These are phyloP conservation scores for Rhododendron williamsianum DNA, from an alignment of 148 eudicot species.

Conservation along the genomic window DNA sequence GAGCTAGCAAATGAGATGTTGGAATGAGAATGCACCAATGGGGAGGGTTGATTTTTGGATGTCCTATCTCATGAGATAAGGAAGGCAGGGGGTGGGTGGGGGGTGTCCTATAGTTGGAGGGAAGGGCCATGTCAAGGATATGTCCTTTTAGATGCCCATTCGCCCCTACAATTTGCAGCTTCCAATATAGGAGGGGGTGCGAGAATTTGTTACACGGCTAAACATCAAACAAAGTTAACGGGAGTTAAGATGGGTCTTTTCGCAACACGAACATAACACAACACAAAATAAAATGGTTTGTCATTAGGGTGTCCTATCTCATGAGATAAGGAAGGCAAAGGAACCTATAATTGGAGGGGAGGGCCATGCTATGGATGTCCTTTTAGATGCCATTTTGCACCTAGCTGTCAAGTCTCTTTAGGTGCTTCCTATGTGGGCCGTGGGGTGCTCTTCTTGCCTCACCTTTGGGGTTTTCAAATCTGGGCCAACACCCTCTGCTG, in stretches of 20 bases:
- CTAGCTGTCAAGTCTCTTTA: constrained; percentile 23
- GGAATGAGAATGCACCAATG: constrained; percentile 8
- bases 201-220: neutral
- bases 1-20: constrained; percentile 11
- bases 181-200: neutral
- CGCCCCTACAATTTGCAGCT: constrained; percentile 14
- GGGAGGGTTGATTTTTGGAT: neutral
- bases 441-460: neutral
- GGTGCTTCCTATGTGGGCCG: constrained; percentile 14
- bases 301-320: constrained; percentile 4
- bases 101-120: neutral
- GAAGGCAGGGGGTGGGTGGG: neutral
- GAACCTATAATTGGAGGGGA: constrained; percentile 5
- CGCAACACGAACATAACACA: too few species aligned
- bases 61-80: constrained; percentile 15
- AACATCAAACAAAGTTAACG: neutral
- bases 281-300: neutral
- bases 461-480: neutral
- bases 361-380: constrained; percentile 19
- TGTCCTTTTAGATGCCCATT: constrained; percentile 12
- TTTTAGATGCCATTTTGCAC: constrained; percentile 11
- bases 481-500: neutral
- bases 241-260: too few species aligned
- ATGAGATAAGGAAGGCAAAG: constrained; percentile 11
- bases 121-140: constrained; percentile 11